Base-by-base conservation (phyloP, 2,329 filamentous ascomycete genomes). In the Monilinia aucupariae region DNA sequence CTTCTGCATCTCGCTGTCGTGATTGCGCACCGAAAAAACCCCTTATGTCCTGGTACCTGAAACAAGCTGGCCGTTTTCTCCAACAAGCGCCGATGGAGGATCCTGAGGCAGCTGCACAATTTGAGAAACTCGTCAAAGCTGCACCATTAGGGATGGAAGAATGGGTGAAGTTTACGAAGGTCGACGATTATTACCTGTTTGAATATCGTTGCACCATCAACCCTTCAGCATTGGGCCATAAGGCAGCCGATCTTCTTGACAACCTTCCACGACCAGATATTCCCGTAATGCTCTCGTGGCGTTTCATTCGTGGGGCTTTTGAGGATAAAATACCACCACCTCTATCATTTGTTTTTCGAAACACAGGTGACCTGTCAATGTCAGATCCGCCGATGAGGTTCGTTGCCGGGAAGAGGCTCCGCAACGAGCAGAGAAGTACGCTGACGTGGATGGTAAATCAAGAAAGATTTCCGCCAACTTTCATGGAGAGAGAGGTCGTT, bases 361-460 rank as follows among this genome's bases (percentile, higher is more conserved):
- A n/a, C 43, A 67, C 65, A 39, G 15, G 1, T 8, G 22, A 39
- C 7, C n/a, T 49, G 43, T 34, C 59, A 17, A 39, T 63, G 34
- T 39, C 34, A 50, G 12, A 25, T 1, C 74, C 79, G 63, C 76
- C 75, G 25, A 73, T 72, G 25, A 70, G 71, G 22, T 80, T 54
- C 22, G 48, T 48, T 32, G 10, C 48, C 0, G 15, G 39, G 9
- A 25, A 17, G 15, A 64, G 66, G 2, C 73, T 87, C 2, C 78
- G 80, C 7, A 73, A 75, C 0, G 80, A 84, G 39, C 86, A 89
- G 65, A 71, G 78, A 6, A 76, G 78, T 22, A 83, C 82, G 2
- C 72, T 89, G 2, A 66, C 72, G 0, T 89, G 86, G 86, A 87
- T 87, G 84, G 69, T 77, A 12, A 22, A 66, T 0, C 82, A 85